Evolutionary conservation across 202 grass and related monocot species (phyloP), one percentile per base, ranked within the genome.

Genomic region (Miscanthus sacchariflorus): DNA sequence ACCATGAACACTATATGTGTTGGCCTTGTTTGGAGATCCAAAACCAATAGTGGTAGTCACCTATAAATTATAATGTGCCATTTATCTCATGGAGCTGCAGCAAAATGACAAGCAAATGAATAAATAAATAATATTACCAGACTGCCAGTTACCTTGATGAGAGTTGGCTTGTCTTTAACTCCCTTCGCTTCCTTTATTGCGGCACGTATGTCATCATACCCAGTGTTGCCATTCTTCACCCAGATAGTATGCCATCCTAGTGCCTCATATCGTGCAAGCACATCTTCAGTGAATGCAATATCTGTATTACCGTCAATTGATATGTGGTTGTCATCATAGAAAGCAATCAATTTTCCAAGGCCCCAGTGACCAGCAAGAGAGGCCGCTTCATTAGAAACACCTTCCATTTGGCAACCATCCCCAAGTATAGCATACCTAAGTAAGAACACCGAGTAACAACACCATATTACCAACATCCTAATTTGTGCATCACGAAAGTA

Each of bases 341-440:
- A 96, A 24, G 91, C 94, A 63, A 96, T 93, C 77, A 96, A 74
- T 66, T 96, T 96, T 56, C 91, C 94, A n/a, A 95, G 86, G 58
- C 91, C 91, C 94, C 94, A 95, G 12, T 95, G 94, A 35, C 94
- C 94, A 88, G 91, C 89, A 40, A 95, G 76, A 36, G 94, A 95
- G 76, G 84, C 74, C 0, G 85, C 91, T 73, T 95, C 94, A 74
- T 95, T 91, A 11, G 91, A 88, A 70, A 95, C 78, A 74, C 94
- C 94, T 81, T 95, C 94, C 94, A 95, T 95, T 56, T 93, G 81
- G 74, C 94, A 93, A 39, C 94, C 94, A 88, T 95, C 94, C 45
- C 91, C 94, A 81, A 91, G 28, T 68, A 95, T 90, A 2, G 83
- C 91, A 81, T 95, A 95, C 65, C 91, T 95, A 87, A 25, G 15